Conservation (phyloP, 768 basidiomycete species). For the Suillus subluteus region DNA sequence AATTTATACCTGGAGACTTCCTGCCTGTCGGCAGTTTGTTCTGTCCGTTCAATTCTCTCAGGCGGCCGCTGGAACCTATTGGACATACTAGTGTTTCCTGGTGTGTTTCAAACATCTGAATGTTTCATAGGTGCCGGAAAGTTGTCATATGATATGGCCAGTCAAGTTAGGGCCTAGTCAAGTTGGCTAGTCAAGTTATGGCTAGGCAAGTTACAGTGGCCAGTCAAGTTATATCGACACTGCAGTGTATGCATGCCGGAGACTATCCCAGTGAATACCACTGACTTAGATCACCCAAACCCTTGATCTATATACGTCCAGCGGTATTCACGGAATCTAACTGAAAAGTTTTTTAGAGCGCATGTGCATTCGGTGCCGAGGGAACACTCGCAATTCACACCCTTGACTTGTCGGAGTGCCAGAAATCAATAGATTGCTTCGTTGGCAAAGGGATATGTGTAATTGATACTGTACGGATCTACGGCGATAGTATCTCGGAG, state of each 20-base stretch:
- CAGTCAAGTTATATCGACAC: background rate
- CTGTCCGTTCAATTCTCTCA: background rate
- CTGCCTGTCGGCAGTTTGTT: background rate
- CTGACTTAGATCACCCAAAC: background rate
- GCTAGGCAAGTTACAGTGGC: no score
- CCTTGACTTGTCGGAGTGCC: conserved; percentile 12
- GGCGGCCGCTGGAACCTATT: background rate
- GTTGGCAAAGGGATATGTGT: conserved; percentile 8
- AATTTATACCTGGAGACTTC: background rate
- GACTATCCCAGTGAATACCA: background rate
- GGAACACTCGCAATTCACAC: conserved; percentile 7
- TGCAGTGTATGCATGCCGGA: background rate
- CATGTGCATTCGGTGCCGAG: background rate
- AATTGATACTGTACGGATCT: conserved; percentile 3
- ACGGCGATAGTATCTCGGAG: conserved; percentile 7
- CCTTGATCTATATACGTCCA: conserved; percentile 8
- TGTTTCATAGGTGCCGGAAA: background rate
- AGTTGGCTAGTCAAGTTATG: background rate
- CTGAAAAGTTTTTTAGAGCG: background rate
- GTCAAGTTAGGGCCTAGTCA: no score
- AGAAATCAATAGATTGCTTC: conserved; percentile 11
- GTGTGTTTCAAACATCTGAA: background rate
- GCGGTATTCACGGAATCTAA: background rate
- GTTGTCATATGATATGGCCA: background rate
- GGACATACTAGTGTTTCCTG: background rate